phyloP scores from a whole-genome alignment of 2,329 filamentous ascomycete species.

The Talaromyces pinophilus region DNA sequence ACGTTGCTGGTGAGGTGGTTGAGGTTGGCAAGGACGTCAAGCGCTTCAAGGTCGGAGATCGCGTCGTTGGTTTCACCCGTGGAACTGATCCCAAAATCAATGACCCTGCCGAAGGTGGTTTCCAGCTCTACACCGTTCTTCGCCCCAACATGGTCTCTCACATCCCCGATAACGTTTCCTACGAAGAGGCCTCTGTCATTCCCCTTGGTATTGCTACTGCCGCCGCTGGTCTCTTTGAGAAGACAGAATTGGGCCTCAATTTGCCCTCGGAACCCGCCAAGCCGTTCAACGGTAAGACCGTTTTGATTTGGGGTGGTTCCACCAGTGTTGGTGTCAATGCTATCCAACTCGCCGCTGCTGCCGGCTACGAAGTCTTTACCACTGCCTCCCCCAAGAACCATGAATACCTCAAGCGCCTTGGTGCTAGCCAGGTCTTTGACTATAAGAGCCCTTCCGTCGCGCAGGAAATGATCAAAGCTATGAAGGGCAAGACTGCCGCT shows the following conservation, averaged over 20 bases:
- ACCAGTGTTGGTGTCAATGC: slow-evolving; percentile 56
- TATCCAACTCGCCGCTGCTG: slow-evolving; percentile 51
- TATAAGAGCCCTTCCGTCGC: slow-evolving; percentile 22
- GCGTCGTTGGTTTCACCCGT: slow-evolving; percentile 32
- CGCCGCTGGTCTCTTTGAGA: slow-evolving; percentile 29
- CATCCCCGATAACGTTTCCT: slow-evolving; percentile 36
- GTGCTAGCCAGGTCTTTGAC: slow-evolving; percentile 37
- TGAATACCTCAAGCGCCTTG: slow-evolving; percentile 37
- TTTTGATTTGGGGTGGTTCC: slow-evolving; percentile 54
- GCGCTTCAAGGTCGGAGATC: slow-evolving; percentile 30
- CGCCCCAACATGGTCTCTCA: slow-evolving; percentile 26
- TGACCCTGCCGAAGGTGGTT: slow-evolving; percentile 29
- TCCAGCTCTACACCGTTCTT: slow-evolving; percentile 33
- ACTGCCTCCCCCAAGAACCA: slow-evolving; percentile 57
- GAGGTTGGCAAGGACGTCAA: slow-evolving; percentile 24
- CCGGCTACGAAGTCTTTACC: slow-evolving; percentile 55
- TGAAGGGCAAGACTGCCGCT: slow-evolving; percentile 20
- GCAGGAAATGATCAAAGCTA: slow-evolving; percentile 17
- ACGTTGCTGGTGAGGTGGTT: slow-evolving; percentile 31
- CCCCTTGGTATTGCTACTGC: slow-evolving; percentile 40
- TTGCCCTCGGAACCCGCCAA: slow-evolving; percentile 43
- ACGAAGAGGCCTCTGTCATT: slow-evolving; percentile 37
- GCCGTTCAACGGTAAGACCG: slow-evolving; percentile 48
- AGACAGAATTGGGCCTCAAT: slow-evolving; percentile 11
- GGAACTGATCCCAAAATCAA: slow-evolving; percentile 24